These are phyloP conservation scores for Zygnema cylindricum DNA, from an alignment of 139 green algal genomes.

Conservation along the genomic window DNA sequence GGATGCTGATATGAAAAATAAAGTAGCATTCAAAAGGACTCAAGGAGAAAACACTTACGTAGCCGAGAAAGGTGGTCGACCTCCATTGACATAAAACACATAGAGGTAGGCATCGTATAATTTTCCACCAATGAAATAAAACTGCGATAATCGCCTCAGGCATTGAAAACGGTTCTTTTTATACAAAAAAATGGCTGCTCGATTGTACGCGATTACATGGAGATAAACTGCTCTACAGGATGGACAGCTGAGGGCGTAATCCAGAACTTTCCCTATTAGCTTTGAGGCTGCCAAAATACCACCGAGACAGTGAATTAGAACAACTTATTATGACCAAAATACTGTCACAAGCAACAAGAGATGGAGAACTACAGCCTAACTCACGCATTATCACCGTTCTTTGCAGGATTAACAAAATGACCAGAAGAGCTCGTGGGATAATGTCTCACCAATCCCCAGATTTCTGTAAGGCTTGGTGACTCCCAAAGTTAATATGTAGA, in stretches of 20 bases:
- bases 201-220: conserved; percentile 58
- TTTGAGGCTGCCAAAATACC: conserved; percentile 33
- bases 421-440: too few relatives aligned
- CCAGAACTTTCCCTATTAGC: conserved; percentile 41
- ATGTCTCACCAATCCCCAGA: conserved; percentile 41
- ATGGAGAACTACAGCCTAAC: too few relatives aligned
- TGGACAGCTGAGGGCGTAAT: conserved; percentile 21
- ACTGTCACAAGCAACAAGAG: too few relatives aligned
- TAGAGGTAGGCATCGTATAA: conserved; percentile 54
- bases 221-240: conserved; percentile 50
- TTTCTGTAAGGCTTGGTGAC: conserved; percentile 47
- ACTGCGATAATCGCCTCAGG: conserved; percentile 1
- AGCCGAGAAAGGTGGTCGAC: conserved; percentile 33
- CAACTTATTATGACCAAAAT: too few relatives aligned
- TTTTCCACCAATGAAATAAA: conserved; percentile 36
- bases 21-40: background rate
- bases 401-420: too few relatives aligned
- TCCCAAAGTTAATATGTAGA: conserved; percentile 53
- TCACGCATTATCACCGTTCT: too few relatives aligned
- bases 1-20: background rate
- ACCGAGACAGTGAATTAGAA: too few relatives aligned
- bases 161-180: conserved; percentile 37
- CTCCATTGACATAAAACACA: conserved; percentile 51
- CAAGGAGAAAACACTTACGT: conserved; percentile 8
- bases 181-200: conserved; percentile 45